phyloP scores from a whole-genome alignment of 176 grass and related monocot species.

The Paspalum vaginatum region DNA sequence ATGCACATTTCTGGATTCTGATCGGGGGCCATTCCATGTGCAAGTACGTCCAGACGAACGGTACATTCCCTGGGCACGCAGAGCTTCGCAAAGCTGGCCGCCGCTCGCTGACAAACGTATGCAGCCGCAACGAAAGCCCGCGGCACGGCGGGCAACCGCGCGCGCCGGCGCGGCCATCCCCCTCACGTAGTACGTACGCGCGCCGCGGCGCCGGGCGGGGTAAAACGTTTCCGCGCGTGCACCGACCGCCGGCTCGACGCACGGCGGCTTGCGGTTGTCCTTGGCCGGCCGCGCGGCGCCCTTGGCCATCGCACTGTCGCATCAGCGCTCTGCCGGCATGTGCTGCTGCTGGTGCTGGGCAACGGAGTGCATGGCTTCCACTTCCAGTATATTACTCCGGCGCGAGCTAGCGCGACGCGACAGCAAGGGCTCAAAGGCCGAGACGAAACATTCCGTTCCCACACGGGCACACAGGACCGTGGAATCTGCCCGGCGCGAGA shows the following conservation, averaged over 20 bases:
- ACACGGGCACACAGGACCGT: not conserved
- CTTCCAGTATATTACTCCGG: constrained; percentile 1
- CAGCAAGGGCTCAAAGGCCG: not conserved
- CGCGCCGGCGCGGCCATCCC: constrained; percentile 2
- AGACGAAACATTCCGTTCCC: not conserved
- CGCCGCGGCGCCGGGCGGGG: not conserved
- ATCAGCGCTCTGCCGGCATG: not conserved
- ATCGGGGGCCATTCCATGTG: constrained; percentile 12
- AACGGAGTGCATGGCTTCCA: too few relatives aligned
- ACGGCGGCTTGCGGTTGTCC: not conserved
- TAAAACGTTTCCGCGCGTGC: constrained; percentile 28
- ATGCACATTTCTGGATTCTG: too few relatives aligned
- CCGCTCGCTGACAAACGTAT: constrained; percentile 33
- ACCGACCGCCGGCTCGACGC: not conserved
- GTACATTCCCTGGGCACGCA: constrained; percentile 1
- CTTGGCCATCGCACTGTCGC: not conserved
- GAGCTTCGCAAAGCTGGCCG: not conserved
- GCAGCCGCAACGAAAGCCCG: not conserved
- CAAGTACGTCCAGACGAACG: not conserved
- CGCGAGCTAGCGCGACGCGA: not conserved
- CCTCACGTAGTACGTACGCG: not conserved
- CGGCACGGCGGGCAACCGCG: not conserved
- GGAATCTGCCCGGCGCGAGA: constrained; percentile 35
- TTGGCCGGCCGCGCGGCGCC: constrained; percentile 14
- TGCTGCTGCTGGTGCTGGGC: not conserved